These are phyloP conservation scores for Salvia hispanica DNA, from an alignment of 257 asterid genomes.

Conservation along the genomic window DNA sequence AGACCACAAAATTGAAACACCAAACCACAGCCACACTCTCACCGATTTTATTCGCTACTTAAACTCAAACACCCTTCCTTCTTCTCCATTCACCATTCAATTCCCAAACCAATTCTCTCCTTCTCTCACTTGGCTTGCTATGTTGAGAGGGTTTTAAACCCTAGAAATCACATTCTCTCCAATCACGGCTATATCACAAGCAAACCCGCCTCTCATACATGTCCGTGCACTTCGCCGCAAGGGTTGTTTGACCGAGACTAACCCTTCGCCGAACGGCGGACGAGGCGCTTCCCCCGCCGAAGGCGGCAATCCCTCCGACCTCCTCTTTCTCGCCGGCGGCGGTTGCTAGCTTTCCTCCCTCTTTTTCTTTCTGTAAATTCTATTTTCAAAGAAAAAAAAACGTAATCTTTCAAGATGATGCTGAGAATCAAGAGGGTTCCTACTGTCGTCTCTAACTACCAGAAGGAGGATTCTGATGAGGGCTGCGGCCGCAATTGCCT, in stretches of 20 bases:
- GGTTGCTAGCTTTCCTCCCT: slow-evolving; percentile 42
- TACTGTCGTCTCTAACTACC: slow-evolving; percentile 81
- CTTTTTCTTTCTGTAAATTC: no score
- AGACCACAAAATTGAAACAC: background rate
- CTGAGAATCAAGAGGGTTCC: slow-evolving; percentile 80
- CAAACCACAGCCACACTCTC: slow-evolving; percentile 24
- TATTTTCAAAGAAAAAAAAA: background rate
- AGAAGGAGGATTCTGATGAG: slow-evolving; percentile 73
- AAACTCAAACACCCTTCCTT: background rate
- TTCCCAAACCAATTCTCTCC: background rate
- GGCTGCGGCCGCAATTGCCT: slow-evolving; percentile 88
- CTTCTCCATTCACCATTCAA: background rate
- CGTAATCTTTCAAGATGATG: slow-evolving; percentile 44
- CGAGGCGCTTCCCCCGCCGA: slow-evolving; percentile 97
- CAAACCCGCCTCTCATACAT: slow-evolving; percentile 49
- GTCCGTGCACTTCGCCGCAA: slow-evolving; percentile 75
- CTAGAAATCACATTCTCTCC: slow-evolving; percentile 55
- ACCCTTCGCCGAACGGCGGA: slow-evolving; percentile 99
- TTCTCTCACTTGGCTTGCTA: background rate
- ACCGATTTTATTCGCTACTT: background rate
- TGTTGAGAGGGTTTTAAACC: slow-evolving; percentile 40
- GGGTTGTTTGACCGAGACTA: slow-evolving; percentile 70
- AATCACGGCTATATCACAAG: slow-evolving; percentile 87
- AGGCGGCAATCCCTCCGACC: slow-evolving; percentile 99
- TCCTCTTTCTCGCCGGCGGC: slow-evolving; percentile 99